Evolutionary conservation across 208 protist species (phyloP).

Genomic region (Leishmania braziliensis): DNA sequence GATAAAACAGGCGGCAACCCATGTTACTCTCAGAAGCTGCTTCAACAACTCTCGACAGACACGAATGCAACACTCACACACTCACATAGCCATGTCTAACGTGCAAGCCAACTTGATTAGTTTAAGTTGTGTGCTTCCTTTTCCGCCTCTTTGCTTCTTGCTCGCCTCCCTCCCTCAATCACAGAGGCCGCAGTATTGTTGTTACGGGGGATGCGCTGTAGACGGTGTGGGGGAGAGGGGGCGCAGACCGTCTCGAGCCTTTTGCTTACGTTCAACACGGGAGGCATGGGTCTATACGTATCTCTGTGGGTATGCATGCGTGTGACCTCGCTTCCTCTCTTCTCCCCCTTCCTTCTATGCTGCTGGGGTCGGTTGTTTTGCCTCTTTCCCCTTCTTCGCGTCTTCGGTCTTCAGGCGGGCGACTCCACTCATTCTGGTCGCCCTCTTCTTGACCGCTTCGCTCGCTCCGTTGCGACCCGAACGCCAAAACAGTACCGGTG

Average conservation of each 20-base stretch:
- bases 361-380: not conserved
- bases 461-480: no score
- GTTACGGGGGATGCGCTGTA: no score
- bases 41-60: not conserved
- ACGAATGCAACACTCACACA: not conserved
- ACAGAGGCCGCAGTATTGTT: not conserved
- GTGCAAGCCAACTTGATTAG: not conserved
- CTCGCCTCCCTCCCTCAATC: no score
- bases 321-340: not conserved
- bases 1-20: not conserved
- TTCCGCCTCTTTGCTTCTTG: no score
- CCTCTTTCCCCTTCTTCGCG: no score
- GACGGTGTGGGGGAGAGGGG: no score
- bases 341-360: not conserved
- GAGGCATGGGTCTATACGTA: no score
- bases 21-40: not conserved
- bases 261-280: not conserved
- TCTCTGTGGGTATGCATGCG: not conserved
- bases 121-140: not conserved
- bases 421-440: no score
- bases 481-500: no score
- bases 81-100: not conserved
- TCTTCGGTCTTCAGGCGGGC: no score
- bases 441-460: no score
- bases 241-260: not conserved